phyloP scores from a whole-genome alignment of 768 basidiomycete genomes.

The Russula olivacea region DNA sequence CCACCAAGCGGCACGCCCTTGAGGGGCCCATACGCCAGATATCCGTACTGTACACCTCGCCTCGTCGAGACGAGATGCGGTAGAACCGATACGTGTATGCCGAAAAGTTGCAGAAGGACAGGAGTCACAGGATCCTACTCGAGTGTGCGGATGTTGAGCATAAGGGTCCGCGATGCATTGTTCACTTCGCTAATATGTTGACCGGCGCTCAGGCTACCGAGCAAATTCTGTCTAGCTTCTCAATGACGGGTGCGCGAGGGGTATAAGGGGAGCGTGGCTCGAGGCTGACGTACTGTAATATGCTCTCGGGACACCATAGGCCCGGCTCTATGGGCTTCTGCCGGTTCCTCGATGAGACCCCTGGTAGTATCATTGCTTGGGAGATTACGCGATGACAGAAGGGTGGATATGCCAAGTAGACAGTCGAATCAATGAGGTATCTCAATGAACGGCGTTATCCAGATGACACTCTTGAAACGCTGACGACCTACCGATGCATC shows the following conservation, averaged over 20 bases:
- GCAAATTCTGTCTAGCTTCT: conserved; percentile 54
- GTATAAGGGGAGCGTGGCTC: not conserved
- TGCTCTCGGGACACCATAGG: conserved; percentile 57
- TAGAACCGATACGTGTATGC: no score
- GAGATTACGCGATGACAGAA: conserved; percentile 49
- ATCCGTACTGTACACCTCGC: no score
- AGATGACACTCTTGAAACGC: not conserved
- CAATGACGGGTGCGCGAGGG: not conserved
- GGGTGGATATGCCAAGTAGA: conserved; percentile 58
- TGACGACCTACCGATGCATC: conserved; percentile 60
- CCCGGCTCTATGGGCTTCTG: conserved; percentile 69
- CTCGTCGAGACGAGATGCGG: no score
- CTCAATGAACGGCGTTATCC: conserved; percentile 35
- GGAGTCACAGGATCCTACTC: conserved; percentile 88
- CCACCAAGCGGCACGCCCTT: no score
- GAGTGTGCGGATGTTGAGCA: conserved; percentile 77
- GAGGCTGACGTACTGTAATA: conserved; percentile 6
- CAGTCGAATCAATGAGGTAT: conserved; percentile 58
- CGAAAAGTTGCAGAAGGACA: no score
- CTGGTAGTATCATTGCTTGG: conserved; percentile 68
- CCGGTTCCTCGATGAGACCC: conserved; percentile 69
- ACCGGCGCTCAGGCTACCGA: conserved; percentile 64
- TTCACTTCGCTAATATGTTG: conserved; percentile 89
- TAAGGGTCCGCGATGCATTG: conserved; percentile 93
- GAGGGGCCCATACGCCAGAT: no score